Evolutionary conservation across 2,329 filamentous ascomycete genomes (phyloP).

Genomic region (Ascomycota sp.): DNA sequence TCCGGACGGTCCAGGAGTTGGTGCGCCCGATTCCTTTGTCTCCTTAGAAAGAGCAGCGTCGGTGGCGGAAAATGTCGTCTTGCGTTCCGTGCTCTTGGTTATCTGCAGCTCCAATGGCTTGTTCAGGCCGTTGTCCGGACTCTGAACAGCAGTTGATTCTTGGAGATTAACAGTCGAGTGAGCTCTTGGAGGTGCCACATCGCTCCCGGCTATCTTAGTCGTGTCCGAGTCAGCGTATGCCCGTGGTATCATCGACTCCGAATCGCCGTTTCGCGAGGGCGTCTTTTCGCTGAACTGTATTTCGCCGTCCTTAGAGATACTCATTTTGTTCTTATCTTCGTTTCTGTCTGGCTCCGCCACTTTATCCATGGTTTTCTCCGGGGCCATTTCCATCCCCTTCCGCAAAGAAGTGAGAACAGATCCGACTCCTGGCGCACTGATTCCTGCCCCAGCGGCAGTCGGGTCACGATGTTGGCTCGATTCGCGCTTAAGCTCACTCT

Average conservation of each 20-base stretch:
- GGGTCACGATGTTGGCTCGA: slow-evolving; percentile 9
- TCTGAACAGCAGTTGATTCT: background rate
- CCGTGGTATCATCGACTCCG: background rate
- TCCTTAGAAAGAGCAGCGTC: slow-evolving; percentile 23
- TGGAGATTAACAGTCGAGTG: no score
- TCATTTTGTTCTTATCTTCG: slow-evolving; percentile 12
- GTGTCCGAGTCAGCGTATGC: background rate
- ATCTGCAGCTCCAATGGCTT: slow-evolving; percentile 13
- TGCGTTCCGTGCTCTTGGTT: slow-evolving; percentile 23
- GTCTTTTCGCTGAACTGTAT: slow-evolving; percentile 14
- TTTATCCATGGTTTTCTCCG: slow-evolving; percentile 6
- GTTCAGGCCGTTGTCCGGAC: slow-evolving; percentile 15
- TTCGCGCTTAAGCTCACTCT: slow-evolving; percentile 24
- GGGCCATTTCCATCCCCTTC: slow-evolving; percentile 12
- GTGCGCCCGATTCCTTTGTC: slow-evolving; percentile 10
- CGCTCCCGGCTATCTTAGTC: slow-evolving; percentile 15
- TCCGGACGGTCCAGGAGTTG: slow-evolving; percentile 15
- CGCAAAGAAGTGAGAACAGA: slow-evolving; percentile 14
- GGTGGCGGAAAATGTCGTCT: slow-evolving; percentile 31
- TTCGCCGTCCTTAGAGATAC: slow-evolving; percentile 9
- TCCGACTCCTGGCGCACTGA: slow-evolving; percentile 20
- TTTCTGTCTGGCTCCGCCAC: slow-evolving; percentile 4
- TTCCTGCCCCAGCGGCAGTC: slow-evolving; percentile 16
- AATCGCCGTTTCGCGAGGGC: background rate
- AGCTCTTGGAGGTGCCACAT: no score